phyloP scores from a whole-genome alignment of 768 basidiomycete species.

The Auriculariales sp. region DNA sequence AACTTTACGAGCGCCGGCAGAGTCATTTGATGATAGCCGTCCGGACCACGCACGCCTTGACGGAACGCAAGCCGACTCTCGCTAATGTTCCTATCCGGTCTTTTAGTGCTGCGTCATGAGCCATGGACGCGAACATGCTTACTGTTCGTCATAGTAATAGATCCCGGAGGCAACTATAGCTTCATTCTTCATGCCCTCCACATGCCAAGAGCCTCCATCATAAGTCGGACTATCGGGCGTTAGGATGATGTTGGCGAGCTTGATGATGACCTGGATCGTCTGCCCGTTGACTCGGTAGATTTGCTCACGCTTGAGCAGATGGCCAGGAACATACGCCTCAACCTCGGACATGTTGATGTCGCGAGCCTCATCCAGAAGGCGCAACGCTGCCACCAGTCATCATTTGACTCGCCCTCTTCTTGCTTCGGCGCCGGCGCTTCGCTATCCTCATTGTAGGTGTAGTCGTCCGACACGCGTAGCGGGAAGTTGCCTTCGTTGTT shows the following conservation, averaged over 20 bases:
- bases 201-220: constrained; percentile 29
- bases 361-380: constrained; percentile 26
- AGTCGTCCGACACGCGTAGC: constrained; percentile 21
- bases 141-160: constrained; percentile 25
- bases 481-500: constrained; percentile 24
- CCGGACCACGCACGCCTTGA: constrained; percentile 36
- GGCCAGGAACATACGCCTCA: constrained; percentile 32
- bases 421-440: constrained; percentile 32
- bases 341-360: too few species aligned
- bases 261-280: constrained; percentile 24
- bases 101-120: neutral
- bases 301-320: constrained; percentile 27
- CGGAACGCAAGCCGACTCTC: constrained; percentile 26
- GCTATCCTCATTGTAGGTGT: constrained; percentile 23
- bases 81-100: constrained; percentile 30
- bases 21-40: constrained; percentile 26
- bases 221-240: constrained; percentile 22
- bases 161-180: constrained; percentile 32
- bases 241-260: constrained; percentile 24
- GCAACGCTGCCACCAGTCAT: constrained; percentile 26
- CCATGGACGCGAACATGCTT: constrained; percentile 16
- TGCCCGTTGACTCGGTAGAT: constrained; percentile 23
- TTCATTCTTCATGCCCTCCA: constrained; percentile 40
- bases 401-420: constrained; percentile 32
- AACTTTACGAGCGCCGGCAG: constrained; percentile 30